Evolutionary conservation across 2,329 filamentous ascomycete species (phyloP), one percentile per base, ranked within the genome.

Genomic region (Diaporthe humulicola): DNA sequence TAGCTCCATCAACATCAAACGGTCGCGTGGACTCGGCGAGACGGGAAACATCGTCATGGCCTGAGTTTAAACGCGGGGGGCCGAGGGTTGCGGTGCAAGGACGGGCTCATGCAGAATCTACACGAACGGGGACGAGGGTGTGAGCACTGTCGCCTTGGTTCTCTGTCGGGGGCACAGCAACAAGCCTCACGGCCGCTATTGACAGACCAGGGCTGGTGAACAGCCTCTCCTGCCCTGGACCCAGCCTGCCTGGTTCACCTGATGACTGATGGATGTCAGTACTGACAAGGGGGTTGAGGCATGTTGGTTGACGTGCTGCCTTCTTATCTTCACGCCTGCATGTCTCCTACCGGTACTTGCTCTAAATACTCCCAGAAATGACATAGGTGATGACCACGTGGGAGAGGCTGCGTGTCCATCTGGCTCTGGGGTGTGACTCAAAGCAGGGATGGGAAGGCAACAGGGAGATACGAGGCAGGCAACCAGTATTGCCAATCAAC

Each of bases 401-500:
- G 64, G 64, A 67, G 45, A 52, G 30, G 30, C 64, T 67, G 64
- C 64, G 45, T 40, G 64, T 67, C 61, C 42, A 33, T 50, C 61
- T 67, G 61, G 61, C 42, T 38, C 19, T n/a, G 22, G 4, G 30
- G 45, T 67, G 48, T 50, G 30, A 52, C 45, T 67, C 30, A 38
- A 66, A n/a, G 30, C 64, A 67, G 64, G 64, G 64, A 36, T 67
- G 30, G 45, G 64, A 50, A 67, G 64, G 64, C 64, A 67, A 15
- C 64, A 36, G 33, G n/a, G 45, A 67, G 45, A 67, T 67, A 67
- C 64, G 64, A 67, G 64, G 64, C 50, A 52, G 45, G 64, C 64
- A 67, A 40, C 64, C 64, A 67, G 28, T 52, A 1, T 54, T 22
- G 9, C n/a, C 22, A 7, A 48, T 38, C 61, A 25, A 66, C 28